Evolutionary conservation across 140 eudicot species (phyloP), one percentile per base, ranked within the genome.

Genomic region (Cichorium intybus): DNA sequence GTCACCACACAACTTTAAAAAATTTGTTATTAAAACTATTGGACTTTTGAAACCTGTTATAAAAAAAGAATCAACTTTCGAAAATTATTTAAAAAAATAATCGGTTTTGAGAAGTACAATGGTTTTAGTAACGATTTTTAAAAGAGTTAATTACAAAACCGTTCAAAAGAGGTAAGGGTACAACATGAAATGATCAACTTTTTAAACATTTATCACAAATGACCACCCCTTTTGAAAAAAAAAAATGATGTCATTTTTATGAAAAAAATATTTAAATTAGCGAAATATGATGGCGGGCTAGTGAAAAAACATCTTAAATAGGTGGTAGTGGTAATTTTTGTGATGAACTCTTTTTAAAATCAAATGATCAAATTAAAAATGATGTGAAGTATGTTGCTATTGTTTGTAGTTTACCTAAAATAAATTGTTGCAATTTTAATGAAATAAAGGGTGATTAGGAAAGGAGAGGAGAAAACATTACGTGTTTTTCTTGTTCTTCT

Each of bases 401-500:
- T 4, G 34, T 4, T 35, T 18, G 16, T 17, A 4, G n/a, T 59
- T 22, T 59, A 3, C 18, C 39, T 24, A 43, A 23, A 6, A 61
- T 11, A 6, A 61, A 12, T 10, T 21, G 20, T 60, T 60, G 52
- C 16, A 22, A 50, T 29, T 23, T 66, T n/a, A 2, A 34, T 33
- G 26, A 20, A 28, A 0, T 5, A 12, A 2, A 22, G 39, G 17
- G 52, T 24, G 24, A 62, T 5, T 10, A 52, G 29, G 41, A 37
- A 10, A n/a, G n/a, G 14, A 16, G 22, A 24, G 29, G 21, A 41
- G 41, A 47, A 34, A 51, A 62, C 21, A 21, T 56, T 71, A 77
- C 82, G 29, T 17, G 75, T 29, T 77, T 16, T 60, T 59, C 56
- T 15, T 51, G 71, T 77, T 43, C 66, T 28, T 65, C 56, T 71